Conservation (phyloP, 2,329 filamentous ascomycete species). For the Botrytis cinerea region DNA sequence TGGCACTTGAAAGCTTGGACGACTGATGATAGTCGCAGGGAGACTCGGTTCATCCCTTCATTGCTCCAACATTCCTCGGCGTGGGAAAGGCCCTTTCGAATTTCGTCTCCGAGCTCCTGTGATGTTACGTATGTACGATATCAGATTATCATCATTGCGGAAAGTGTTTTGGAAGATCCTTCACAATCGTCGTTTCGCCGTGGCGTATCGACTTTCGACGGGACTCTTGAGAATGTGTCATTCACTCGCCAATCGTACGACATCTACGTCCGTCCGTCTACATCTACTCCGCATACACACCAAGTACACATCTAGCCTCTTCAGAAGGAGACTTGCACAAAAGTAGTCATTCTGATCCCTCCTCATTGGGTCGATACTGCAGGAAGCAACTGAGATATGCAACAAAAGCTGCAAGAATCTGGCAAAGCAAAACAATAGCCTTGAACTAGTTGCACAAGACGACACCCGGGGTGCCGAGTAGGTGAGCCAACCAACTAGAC, state of each 20-base stretch:
- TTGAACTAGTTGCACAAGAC: background rate
- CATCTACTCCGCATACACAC: background rate
- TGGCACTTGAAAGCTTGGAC: background rate
- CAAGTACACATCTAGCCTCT: background rate
- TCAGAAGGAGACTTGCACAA: background rate
- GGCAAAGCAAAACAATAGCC: background rate
- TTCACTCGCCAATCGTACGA: background rate
- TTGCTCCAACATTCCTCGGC: background rate
- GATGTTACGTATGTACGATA: background rate
- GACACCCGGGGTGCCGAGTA: background rate
- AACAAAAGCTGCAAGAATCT: conserved; percentile 13
- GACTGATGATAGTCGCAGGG: background rate
- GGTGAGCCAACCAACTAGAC: background rate
- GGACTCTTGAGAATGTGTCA: background rate
- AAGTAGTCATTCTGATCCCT: background rate
- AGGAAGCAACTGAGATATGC: conserved; percentile 15
- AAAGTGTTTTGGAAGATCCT: background rate
- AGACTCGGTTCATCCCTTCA: background rate
- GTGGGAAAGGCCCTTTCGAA: background rate
- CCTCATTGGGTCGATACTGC: background rate
- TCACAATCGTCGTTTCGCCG: background rate
- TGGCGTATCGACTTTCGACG: background rate
- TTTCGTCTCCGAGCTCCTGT: background rate
- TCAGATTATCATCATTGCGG: background rate
- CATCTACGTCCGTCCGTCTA: background rate